Evolutionary conservation across 2,329 filamentous ascomycete genomes (phyloP).

Genomic region (Fusarium longipes): DNA sequence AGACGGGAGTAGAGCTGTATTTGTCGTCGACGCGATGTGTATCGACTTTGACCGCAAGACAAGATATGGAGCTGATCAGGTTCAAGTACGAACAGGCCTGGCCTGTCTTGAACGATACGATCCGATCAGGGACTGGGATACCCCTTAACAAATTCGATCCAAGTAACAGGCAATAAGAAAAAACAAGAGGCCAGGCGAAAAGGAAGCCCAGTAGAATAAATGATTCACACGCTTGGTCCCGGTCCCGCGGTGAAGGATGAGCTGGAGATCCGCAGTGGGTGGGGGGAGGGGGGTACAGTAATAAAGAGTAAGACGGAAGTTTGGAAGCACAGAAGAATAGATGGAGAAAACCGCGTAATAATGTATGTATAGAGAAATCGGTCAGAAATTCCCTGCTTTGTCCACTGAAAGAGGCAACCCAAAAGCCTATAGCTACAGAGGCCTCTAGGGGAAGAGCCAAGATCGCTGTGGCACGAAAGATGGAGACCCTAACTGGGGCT

Average conservation of each 20-base stretch:
- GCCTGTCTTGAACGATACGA: constrained; percentile 30
- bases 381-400: constrained; percentile 3
- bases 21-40: constrained; percentile 18
- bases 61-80: constrained; percentile 15
- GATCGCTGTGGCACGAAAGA: constrained; percentile 26
- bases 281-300: not conserved
- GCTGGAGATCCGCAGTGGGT: constrained; percentile 38
- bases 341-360: too few species aligned
- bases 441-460: constrained; percentile 32
- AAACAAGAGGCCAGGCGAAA: constrained; percentile 5
- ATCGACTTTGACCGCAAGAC: constrained; percentile 16
- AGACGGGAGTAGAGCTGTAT: constrained; percentile 23
- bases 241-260: constrained; percentile 38
- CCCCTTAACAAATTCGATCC: constrained; percentile 26
- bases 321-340: not conserved
- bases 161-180: not conserved
- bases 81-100: constrained; percentile 18
- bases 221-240: constrained; percentile 39
- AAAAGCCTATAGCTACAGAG: constrained; percentile 32
- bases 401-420: constrained; percentile 29
- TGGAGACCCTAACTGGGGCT: not conserved
- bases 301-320: not conserved
- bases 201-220: constrained; percentile 22
- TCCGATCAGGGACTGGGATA: constrained; percentile 26
- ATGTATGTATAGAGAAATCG: constrained; percentile 29